phyloP scores from a whole-genome alignment of 1,139 yeast genomes.

The Eremothecium cymbalariae region DNA sequence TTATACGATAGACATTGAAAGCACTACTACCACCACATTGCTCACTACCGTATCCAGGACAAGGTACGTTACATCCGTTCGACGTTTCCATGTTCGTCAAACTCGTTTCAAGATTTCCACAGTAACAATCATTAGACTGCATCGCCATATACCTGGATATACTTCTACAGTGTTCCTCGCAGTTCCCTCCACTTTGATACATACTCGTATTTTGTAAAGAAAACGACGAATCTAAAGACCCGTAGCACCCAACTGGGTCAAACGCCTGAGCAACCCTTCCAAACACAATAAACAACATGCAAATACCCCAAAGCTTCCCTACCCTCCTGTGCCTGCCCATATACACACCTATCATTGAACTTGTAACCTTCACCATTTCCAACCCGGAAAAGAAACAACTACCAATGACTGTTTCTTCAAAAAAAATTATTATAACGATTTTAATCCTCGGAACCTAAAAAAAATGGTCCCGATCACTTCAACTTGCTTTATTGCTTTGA shows the following conservation, averaged over 20 bases:
- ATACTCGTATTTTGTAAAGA: conserved; percentile 33
- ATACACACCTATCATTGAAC: not conserved
- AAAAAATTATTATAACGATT: no score
- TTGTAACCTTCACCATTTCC: no score
- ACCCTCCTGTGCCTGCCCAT: not conserved
- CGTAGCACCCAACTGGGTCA: conserved; percentile 25
- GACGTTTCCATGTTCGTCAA: conserved; percentile 34
- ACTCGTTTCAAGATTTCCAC: conserved; percentile 38
- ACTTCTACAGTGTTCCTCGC: conserved; percentile 38
- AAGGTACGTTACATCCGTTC: conserved; percentile 26
- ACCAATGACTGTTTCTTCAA: no score
- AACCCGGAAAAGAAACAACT: no score
- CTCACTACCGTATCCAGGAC: conserved; percentile 34
- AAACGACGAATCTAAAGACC: conserved; percentile 35
- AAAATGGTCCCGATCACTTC: no score
- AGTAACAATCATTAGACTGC: no score
- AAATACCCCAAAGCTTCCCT: not conserved
- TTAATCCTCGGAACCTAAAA: no score
- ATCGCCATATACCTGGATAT: no score
- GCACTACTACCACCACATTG: conserved; percentile 39
- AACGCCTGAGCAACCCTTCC: not conserved
- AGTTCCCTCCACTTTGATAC: conserved; percentile 42
- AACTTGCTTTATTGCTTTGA: no score
- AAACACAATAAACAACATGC: not conserved
- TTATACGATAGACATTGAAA: conserved; percentile 30